Evolutionary conservation across 192 early-diverging fungal species (phyloP).

Genomic region (Pilobolus umbonatus): DNA sequence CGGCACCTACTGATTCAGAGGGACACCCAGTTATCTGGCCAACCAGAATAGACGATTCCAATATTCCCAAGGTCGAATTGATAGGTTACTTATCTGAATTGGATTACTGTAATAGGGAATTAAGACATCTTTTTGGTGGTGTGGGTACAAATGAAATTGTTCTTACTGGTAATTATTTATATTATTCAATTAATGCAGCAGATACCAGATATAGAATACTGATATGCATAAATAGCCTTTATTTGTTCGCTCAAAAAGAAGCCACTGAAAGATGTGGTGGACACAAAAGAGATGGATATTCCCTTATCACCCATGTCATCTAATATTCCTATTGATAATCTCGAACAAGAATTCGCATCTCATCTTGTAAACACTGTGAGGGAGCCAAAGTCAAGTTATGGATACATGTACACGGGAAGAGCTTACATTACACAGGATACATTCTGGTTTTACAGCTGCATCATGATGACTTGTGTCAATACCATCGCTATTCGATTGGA

Average conservation of each 20-base stretch:
- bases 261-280: conserved; percentile 9
- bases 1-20: conserved; percentile 5
- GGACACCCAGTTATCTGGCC: conserved; percentile 30
- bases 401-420: conserved; percentile 47
- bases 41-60: conserved; percentile 13
- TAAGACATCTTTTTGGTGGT: conserved; percentile 28
- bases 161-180: conserved; percentile 24
- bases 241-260: conserved; percentile 18
- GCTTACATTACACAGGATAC: conserved; percentile 59
- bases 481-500: conserved; percentile 43
- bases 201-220: not conserved
- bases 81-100: conserved; percentile 12
- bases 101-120: conserved; percentile 27
- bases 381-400: conserved; percentile 21
- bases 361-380: conserved; percentile 9
- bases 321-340: not conserved
- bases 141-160: conserved; percentile 28
- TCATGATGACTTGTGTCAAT: conserved; percentile 58
- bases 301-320: not conserved
- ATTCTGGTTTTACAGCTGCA: conserved; percentile 60
- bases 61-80: conserved; percentile 22
- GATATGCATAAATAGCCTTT: conserved; percentile 4
- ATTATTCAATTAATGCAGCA: not conserved
- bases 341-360: conserved; percentile 15
- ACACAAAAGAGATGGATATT: not conserved